These are phyloP conservation scores for Scopulariopsis brevicaulis DNA, from an alignment of 2,329 filamentous ascomycete species.

Conservation along the genomic window DNA sequence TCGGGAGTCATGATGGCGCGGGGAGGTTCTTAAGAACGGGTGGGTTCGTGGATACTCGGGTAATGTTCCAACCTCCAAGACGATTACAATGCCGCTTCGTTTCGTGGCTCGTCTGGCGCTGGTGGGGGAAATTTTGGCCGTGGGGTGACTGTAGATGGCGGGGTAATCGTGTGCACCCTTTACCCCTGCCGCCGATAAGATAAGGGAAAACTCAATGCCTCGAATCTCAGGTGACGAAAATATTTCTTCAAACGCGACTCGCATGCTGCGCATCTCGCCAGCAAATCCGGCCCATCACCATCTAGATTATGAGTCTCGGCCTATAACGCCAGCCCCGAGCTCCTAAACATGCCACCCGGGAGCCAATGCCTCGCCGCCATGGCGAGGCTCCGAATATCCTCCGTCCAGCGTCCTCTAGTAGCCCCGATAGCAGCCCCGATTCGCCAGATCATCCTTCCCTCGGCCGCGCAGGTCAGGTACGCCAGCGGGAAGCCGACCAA, in stretches of 20 bases:
- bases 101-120: neutral
- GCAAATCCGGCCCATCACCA: neutral
- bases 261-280: neutral
- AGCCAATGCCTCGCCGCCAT: slow-evolving; percentile 3
- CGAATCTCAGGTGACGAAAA: neutral
- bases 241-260: slow-evolving; percentile 3
- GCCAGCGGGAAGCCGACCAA: slow-evolving; percentile 8
- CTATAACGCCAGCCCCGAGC: neutral
- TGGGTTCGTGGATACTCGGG: neutral
- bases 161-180: slow-evolving; percentile 3
- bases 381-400: slow-evolving; percentile 3
- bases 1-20: slow-evolving; percentile 39
- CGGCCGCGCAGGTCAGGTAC: slow-evolving; percentile 5
- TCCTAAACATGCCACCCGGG: slow-evolving; percentile 3
- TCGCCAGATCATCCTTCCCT: slow-evolving; percentile 1
- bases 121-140: neutral
- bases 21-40: neutral
- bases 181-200: slow-evolving; percentile 2
- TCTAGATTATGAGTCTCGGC: neutral
- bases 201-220: slow-evolving; percentile 2
- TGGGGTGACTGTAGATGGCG: slow-evolving; percentile 1
- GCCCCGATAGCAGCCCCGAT: neutral
- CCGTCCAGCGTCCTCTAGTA: neutral
- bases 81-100: neutral
- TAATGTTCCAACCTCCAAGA: neutral